These are phyloP conservation scores for Theobroma cacao DNA, from an alignment of 345 rosid species.

Conservation along the genomic window DNA sequence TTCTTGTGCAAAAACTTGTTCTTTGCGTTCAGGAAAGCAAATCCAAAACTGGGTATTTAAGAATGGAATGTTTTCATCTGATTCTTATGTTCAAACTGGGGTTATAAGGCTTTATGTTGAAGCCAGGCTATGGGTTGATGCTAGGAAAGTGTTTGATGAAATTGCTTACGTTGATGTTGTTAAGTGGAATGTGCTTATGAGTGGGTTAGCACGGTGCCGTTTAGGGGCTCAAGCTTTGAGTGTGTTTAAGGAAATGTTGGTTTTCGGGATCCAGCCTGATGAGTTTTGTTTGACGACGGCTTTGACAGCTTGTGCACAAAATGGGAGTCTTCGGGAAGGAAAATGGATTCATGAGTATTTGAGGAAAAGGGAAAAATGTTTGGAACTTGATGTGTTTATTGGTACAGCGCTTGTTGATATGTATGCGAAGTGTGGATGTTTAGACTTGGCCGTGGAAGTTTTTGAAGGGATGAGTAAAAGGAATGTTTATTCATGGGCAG, in stretches of 20 bases:
- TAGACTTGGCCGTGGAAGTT: conserved; percentile 41
- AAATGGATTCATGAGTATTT: conserved; percentile 54
- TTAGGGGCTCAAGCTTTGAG: conserved; percentile 36
- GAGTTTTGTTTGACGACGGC: conserved; percentile 46
- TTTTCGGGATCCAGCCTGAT: conserved; percentile 43
- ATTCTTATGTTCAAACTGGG: conserved; percentile 49
- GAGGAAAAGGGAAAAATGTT: conserved; percentile 28
- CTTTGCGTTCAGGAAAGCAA: conserved; percentile 30
- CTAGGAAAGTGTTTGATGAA: conserved; percentile 55
- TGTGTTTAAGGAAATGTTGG: conserved; percentile 45
- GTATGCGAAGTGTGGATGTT: conserved; percentile 61
- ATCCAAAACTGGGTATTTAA: conserved; percentile 46
- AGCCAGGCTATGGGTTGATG: conserved; percentile 27
- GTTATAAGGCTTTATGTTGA: conserved; percentile 32
- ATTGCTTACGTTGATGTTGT: conserved; percentile 45
- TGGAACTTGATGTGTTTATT: conserved; percentile 39
- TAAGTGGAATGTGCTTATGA: conserved; percentile 55
- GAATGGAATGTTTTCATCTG: conserved; percentile 40
- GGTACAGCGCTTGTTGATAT: conserved; percentile 61
- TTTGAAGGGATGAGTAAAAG: conserved; percentile 43
- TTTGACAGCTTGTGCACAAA: conserved; percentile 53
- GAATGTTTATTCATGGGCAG: conserved; percentile 57
- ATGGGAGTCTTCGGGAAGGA: conserved; percentile 49
- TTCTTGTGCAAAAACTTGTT: conserved; percentile 32
- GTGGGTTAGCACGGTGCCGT: conserved; percentile 38